Evolutionary conservation across 768 basidiomycete species (phyloP).

Genomic region (Naematelia aurantialba): DNA sequence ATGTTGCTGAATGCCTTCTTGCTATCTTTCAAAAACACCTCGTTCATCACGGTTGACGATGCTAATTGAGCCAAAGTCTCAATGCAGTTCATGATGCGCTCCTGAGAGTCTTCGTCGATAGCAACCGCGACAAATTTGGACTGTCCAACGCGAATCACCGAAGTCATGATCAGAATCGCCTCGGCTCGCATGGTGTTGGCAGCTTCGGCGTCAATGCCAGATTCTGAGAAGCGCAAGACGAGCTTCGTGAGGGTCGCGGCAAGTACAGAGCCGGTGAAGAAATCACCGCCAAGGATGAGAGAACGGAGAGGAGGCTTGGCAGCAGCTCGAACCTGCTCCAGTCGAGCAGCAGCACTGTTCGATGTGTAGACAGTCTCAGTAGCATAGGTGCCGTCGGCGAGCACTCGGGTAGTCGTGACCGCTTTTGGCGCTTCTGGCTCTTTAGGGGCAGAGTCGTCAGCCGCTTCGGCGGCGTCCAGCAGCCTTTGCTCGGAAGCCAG

Average conservation of each 20-base stretch:
- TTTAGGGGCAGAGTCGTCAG: slow-evolving; percentile 56
- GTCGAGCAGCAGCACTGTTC: slow-evolving; percentile 56
- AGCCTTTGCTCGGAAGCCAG: slow-evolving; percentile 79
- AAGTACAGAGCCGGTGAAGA: slow-evolving; percentile 91
- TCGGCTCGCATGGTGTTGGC: slow-evolving; percentile 83
- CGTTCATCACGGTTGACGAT: slow-evolving; percentile 60
- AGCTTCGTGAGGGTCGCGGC: slow-evolving; percentile 86
- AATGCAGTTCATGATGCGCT: slow-evolving; percentile 93
- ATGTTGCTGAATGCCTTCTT: slow-evolving; percentile 89
- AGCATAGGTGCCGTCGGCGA: slow-evolving; percentile 96
- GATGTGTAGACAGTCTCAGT: slow-evolving; percentile 84
- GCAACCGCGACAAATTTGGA: slow-evolving; percentile 87
- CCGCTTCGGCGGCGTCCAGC: slow-evolving; percentile 69
- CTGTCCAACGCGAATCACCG: slow-evolving; percentile 92
- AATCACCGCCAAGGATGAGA: slow-evolving; percentile 88
- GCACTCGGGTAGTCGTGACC: slow-evolving; percentile 60
- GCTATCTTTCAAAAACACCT: slow-evolving; percentile 64
- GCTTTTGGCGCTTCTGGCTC: slow-evolving; percentile 55
- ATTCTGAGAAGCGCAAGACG: slow-evolving; percentile 66
- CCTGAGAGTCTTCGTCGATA: slow-evolving; percentile 98
- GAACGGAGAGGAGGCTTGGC: slow-evolving; percentile 90
- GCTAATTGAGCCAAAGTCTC: slow-evolving; percentile 82
- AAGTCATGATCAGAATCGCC: slow-evolving; percentile 98
- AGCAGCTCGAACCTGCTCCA: slow-evolving; percentile 80
- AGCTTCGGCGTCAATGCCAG: slow-evolving; percentile 55